A percentile compares a stretch with the other conserved stretches of the same genome.
Conservation (phyloP, 345 rosid species). For the Hibiscus syriacus region DNA sequence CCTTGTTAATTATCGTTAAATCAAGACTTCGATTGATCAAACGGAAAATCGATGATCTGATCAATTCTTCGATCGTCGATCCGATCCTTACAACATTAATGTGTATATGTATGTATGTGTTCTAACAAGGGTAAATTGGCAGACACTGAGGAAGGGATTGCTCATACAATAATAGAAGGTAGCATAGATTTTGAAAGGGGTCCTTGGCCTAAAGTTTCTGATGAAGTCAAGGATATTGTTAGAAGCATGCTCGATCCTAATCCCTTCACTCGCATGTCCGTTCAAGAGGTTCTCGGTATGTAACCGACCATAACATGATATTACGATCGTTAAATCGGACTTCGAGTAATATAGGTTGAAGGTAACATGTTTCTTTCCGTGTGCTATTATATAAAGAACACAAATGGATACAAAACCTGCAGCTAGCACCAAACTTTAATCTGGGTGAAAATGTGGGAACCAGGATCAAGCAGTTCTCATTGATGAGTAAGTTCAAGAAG, state of each 20-base stretch:
- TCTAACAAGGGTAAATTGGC: conserved; percentile 1
- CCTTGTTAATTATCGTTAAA: background rate
- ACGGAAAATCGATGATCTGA: no score
- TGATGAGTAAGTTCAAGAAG: conserved; percentile 94
- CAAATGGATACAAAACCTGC: conserved; percentile 68
- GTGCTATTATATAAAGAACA: conserved; percentile 36
- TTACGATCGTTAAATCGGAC: background rate
- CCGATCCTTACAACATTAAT: no score
- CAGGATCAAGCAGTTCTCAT: conserved; percentile 73
- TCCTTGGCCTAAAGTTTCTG: conserved; percentile 76
- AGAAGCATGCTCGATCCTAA: conserved; percentile 67
- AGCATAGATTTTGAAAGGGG: conserved; percentile 57
- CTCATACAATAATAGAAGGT: conserved; percentile 55
- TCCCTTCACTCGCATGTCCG: conserved; percentile 49
- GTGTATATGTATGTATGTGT: no score
- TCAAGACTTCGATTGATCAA: no score
- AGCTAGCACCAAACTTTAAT: conserved; percentile 48
- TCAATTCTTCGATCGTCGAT: no score
- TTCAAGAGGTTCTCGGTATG: conserved; percentile 65
- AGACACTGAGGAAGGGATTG: conserved; percentile 87
- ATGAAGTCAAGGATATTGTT: conserved; percentile 57
- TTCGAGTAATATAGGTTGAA: background rate
- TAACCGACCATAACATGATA: no score
- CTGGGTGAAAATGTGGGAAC: conserved; percentile 68
- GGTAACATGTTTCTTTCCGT: background rate